Percentiles rank a stretch among this genome's conserved stretches.
Conservation (phyloP, 495 filamentous ascomycete species). For the Annulohypoxylon nitens region DNA sequence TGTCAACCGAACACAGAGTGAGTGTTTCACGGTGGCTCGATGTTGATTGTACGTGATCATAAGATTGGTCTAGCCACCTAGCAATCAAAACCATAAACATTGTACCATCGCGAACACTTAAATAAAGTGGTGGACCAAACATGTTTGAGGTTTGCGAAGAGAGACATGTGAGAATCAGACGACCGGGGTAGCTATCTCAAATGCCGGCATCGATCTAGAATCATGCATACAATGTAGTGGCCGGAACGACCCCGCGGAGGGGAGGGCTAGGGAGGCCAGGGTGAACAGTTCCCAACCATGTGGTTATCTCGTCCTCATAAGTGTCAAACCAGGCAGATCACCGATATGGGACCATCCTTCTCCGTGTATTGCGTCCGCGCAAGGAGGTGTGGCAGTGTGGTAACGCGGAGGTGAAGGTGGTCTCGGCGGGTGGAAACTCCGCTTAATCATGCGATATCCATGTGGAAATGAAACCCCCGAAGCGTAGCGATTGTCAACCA, state of each 20-base stretch:
- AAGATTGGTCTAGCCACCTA: constrained; percentile 20
- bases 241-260: constrained; percentile 8
- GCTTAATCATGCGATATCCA: constrained; percentile 24
- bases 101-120: background rate
- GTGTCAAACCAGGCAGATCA: background rate
- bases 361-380: constrained; percentile 6
- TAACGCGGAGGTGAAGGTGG: constrained; percentile 11
- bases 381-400: constrained; percentile 4
- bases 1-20: background rate
- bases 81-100: constrained; percentile 11
- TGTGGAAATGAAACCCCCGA: constrained; percentile 19
- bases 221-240: constrained; percentile 12
- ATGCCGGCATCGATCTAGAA: constrained; percentile 37
- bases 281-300: constrained; percentile 20
- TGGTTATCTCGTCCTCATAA: background rate
- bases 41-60: constrained; percentile 18
- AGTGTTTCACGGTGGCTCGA: constrained; percentile 31
- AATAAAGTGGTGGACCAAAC: constrained; percentile 1
- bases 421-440: constrained; percentile 32
- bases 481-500: constrained; percentile 24
- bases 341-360: background rate
- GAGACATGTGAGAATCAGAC: constrained; percentile 21
- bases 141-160: constrained; percentile 11
- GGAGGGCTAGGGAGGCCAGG: constrained; percentile 10
- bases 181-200: constrained; percentile 17